Percentiles rank a stretch among this genome's conserved stretches.
phyloP scores from a whole-genome alignment of 306 rosid genomes.

The Ormosia emarginata region DNA sequence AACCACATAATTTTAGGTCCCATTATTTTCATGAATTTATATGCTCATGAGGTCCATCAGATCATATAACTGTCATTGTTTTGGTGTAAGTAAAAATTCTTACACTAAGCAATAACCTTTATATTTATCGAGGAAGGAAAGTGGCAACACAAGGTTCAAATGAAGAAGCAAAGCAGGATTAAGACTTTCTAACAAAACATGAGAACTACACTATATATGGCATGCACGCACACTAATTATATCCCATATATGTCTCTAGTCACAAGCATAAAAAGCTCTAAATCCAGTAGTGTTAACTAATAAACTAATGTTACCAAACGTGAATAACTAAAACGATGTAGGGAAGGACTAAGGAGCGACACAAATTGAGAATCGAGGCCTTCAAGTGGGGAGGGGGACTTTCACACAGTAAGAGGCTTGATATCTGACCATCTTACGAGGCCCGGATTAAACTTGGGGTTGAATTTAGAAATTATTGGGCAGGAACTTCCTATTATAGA shows the following conservation, averaged over 20 bases:
- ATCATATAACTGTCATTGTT: conserved; percentile 7
- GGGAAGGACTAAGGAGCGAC: too few species aligned
- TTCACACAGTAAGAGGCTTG: too few species aligned
- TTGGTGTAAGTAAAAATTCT: conserved; percentile 2
- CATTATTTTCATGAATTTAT: not conserved
- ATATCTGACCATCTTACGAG: too few species aligned
- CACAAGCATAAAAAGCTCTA: not conserved
- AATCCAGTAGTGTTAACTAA: not conserved
- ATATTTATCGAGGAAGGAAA: not conserved
- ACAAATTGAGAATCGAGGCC: too few species aligned
- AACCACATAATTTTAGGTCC: not conserved
- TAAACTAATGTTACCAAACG: not conserved
- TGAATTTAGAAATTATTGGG: too few species aligned
- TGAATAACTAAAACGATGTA: too few species aligned
- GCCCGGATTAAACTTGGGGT: too few species aligned
- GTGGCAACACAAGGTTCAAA: not conserved
- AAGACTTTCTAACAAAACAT: conserved; percentile 24
- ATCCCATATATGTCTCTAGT: not conserved
- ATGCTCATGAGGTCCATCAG: not conserved
- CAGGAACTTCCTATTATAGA: too few species aligned
- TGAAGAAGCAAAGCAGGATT: conserved; percentile 18
- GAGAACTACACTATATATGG: not conserved
- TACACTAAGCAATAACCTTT: not conserved
- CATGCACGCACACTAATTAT: not conserved
- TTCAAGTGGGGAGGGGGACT: too few species aligned